Evolutionary conservation across 345 rosid species (phyloP), one percentile per base, ranked within the genome.

Genomic region (Garcia nutans): DNA sequence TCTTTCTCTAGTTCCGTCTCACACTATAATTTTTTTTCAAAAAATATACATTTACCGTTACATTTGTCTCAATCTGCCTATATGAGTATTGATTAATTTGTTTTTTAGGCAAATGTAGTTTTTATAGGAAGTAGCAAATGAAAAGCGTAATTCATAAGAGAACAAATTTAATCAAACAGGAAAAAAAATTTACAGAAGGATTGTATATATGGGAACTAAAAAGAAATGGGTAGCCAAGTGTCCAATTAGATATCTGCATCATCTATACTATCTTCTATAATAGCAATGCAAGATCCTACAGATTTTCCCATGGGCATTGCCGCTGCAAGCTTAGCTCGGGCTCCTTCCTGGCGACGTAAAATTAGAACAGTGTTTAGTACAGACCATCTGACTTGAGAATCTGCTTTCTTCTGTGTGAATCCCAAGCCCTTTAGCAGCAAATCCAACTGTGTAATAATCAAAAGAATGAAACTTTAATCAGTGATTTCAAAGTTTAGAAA

Each of bases 331-430:
- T 90, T 87, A 52, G 90, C 80, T 78, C 89, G 82, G 2, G 94
- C 93, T 2, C 26, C 69, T 82, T 88, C 82, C 19, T 96, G 98
- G 22, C 96, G 92, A 41, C 97, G 94, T 84, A 90, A 75, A 8
- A 93, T 76, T 45, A 91, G 74, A 33, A 93, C 77, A 8, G 93
- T 91, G 82, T 88, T 93, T 74, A 95, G 85, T 2, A 90, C 89
- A 56, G 98, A 87, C 99, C 99, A 93, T 75, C 99, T 83, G 41
- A 95, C 92, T 76, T 89, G 96, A 6, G 98, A 93, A 72, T 95
- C 94, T 10, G 85, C 94, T 78, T 94, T 90, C 93, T 90, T 92
- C 77, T 89, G 96, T 33, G 98, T 89, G 75, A 94, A 94, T 15
- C 94, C 96, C 80, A 89, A 87, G 79, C 97, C 80, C 72, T 84